Evolutionary conservation across 2,329 filamentous ascomycete genomes (phyloP), one percentile per base, ranked within the genome.

Genomic region (Ophiostoma populinum): DNA sequence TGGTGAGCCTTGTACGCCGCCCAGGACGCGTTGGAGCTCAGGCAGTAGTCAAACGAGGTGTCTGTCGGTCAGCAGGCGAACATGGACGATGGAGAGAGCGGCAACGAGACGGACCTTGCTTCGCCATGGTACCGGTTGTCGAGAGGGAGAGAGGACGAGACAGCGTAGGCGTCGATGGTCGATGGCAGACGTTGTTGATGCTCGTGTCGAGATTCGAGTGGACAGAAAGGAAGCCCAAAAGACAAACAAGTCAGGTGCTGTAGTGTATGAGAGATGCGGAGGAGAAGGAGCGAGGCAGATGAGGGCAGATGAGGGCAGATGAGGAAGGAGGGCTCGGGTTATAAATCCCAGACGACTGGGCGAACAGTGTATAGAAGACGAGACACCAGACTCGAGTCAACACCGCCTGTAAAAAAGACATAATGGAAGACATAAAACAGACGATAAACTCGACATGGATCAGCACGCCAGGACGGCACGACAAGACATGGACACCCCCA

Each of bases 21-120:
- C 75, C 78, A 86, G 44, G 72, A 63, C 44, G 70, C 67, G 59
- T 85, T 85, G 46, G 67, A 70, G 55, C 66, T 65, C 47, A 85
- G 55, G 41, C 73, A 71, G 48, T 68, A 66, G 45, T 66, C 57
- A 48, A 75, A 75, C 40, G 61, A 57, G 55, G 77, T 70, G 61
- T 62, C 58, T 59, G 49, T 7, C 7, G 7, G 29, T 36, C 10
- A 38, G 32, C 5, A 24, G 7, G 19, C 3, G 17, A n/a, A n/a
- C 27, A 9, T 11, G 19, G 6, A 17, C 9, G 5, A n/a, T 7
- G 11, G 8, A 30, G 13, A 16, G 30, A 10, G 19, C 16, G 12
- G 12, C 8, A 16, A 11, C 7, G n/a, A 9, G 9, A 30, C 37
- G 5, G 32, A 39, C 37, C 22, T 11, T 39, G 35, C 27, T 31